Percentiles rank a stretch among this genome's conserved stretches.
These are phyloP conservation scores for Malbranchea zuffiana DNA, from an alignment of 2,329 filamentous ascomycete species.

Conservation along the genomic window DNA sequence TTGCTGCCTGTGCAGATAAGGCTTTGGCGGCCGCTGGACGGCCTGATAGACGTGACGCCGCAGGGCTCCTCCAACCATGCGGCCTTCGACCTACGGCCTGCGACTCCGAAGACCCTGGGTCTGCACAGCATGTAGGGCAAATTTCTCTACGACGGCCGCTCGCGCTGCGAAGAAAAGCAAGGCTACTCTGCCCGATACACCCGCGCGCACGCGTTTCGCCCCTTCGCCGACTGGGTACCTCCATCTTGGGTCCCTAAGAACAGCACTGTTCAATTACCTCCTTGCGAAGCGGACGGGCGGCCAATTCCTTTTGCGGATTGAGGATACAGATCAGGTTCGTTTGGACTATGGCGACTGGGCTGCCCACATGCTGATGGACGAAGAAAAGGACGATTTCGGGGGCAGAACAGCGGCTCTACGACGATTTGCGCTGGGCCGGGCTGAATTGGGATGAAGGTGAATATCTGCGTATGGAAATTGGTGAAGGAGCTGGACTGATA, in stretches of 20 bases:
- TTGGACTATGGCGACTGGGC: not conserved
- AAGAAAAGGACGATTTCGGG: slow-evolving; percentile 71
- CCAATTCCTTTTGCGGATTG: slow-evolving; percentile 80
- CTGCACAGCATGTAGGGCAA: slow-evolving; percentile 27
- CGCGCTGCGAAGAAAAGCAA: slow-evolving; percentile 22
- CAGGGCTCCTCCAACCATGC: slow-evolving; percentile 24
- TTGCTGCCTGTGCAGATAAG: no score
- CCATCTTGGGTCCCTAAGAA: slow-evolving; percentile 82
- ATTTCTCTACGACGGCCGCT: slow-evolving; percentile 22
- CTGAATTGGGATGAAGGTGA: slow-evolving; percentile 85
- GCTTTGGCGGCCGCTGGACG: no score
- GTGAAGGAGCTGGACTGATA: slow-evolving; percentile 9
- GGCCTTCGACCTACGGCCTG: slow-evolving; percentile 18
- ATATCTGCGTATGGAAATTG: slow-evolving; percentile 4
- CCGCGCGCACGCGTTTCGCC: slow-evolving; percentile 75
- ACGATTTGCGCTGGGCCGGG: slow-evolving; percentile 80
- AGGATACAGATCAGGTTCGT: slow-evolving; percentile 84
- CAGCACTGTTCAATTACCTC: slow-evolving; percentile 90
- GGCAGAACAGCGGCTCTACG: slow-evolving; percentile 64
- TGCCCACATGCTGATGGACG: slow-evolving; percentile 23
- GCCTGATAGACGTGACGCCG: no score
- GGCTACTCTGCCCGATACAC: slow-evolving; percentile 38
- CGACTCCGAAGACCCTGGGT: slow-evolving; percentile 27
- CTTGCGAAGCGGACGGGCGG: slow-evolving; percentile 79
- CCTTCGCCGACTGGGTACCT: slow-evolving; percentile 91